A percentile compares a stretch with the other conserved stretches of the same genome.
Conservation (phyloP, 2,329 filamentous ascomycete species). For the Diplodia intermedia region DNA sequence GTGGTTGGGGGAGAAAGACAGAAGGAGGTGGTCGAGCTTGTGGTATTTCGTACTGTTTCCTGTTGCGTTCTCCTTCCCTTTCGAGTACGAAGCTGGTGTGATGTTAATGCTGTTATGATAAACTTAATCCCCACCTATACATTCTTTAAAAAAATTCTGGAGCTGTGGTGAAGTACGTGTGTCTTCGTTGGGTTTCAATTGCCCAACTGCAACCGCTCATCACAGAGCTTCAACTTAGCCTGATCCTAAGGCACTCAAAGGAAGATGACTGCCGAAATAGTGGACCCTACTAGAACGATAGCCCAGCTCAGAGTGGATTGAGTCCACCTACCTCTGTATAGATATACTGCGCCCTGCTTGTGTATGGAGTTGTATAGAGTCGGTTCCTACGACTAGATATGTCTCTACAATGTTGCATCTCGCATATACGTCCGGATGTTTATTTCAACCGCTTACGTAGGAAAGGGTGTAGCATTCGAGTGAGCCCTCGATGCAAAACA, state of each 20-base stretch:
- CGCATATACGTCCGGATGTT: too few species aligned
- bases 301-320: too few species aligned
- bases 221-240: not conserved
- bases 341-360: too few species aligned
- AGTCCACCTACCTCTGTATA: too few species aligned
- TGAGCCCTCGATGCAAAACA: too few species aligned
- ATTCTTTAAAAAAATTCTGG: slow-evolving; percentile 16
- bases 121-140: slow-evolving; percentile 31
- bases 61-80: slow-evolving; percentile 1
- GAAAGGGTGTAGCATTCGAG: too few species aligned
- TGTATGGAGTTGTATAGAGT: too few species aligned
- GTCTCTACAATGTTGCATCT: too few species aligned
- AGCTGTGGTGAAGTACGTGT: not conserved
- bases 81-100: slow-evolving; percentile 21
- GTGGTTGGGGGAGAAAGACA: not conserved
- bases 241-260: not conserved
- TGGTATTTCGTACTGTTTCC: not conserved
- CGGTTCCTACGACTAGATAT: too few species aligned
- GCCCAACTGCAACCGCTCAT: too few species aligned
- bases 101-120: slow-evolving; percentile 26
- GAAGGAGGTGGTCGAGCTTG: not conserved
- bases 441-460: too few species aligned
- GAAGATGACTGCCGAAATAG: not conserved
- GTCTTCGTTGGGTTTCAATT: not conserved
- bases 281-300: not conserved